These are phyloP conservation scores for Trapa bicornis DNA, from an alignment of 345 rosid genomes.

Conservation along the genomic window DNA sequence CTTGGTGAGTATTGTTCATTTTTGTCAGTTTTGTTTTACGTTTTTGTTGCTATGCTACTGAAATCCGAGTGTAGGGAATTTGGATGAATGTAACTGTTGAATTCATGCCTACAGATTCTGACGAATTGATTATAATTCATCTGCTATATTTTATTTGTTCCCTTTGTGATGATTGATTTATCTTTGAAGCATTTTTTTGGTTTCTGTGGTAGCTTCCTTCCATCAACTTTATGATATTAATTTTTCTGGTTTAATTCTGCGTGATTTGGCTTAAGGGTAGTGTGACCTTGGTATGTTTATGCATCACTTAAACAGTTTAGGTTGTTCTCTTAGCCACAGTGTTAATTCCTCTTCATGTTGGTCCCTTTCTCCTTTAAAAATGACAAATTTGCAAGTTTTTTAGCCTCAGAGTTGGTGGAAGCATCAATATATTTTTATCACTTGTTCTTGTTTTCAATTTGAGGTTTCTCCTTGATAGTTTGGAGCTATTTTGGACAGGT, in stretches of 20 bases:
- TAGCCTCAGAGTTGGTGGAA: background rate
- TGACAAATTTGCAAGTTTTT: background rate
- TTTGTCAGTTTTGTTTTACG: background rate
- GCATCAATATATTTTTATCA: background rate
- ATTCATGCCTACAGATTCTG: no score
- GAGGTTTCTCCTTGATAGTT: slow-evolving; percentile 57
- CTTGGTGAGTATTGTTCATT: slow-evolving; percentile 23
- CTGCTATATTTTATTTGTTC: background rate
- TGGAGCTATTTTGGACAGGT: slow-evolving; percentile 61
- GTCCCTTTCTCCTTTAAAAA: background rate
- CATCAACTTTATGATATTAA: background rate
- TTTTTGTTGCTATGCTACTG: background rate
- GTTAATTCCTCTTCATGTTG: background rate
- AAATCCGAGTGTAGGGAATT: background rate
- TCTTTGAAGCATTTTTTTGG: background rate
- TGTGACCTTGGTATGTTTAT: background rate
- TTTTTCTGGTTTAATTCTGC: background rate
- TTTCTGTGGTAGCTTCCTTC: background rate
- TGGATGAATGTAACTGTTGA: background rate
- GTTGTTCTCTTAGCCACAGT: background rate
- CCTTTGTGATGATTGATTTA: background rate
- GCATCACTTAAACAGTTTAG: background rate
- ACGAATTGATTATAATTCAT: no score
- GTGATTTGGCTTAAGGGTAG: background rate
- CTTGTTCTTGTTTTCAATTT: background rate